phyloP scores from a whole-genome alignment of 129 eudicot species.

The Flaveria bidentis region DNA sequence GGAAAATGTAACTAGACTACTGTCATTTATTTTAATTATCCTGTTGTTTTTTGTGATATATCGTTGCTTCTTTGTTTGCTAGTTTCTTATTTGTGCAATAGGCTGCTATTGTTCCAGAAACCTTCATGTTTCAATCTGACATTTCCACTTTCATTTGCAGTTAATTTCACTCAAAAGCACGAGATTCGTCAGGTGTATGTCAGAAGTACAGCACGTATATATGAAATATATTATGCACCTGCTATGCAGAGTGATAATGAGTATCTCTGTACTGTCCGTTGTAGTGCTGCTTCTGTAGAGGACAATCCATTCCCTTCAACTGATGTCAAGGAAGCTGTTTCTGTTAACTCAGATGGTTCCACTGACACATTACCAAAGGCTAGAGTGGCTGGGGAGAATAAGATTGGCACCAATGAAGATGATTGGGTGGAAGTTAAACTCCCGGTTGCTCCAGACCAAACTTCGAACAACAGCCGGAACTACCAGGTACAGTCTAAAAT shows the following conservation, averaged over 20 bases:
- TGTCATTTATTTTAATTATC: neutral
- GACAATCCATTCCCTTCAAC: slow-evolving; percentile 40
- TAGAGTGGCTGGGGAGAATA: slow-evolving; percentile 36
- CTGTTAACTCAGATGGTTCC: slow-evolving; percentile 21
- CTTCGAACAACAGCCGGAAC: slow-evolving; percentile 16
- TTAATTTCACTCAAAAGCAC: slow-evolving; percentile 57
- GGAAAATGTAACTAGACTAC: slow-evolving; percentile 8
- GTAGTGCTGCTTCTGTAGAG: slow-evolving; percentile 60
- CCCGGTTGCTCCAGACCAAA: slow-evolving; percentile 37
- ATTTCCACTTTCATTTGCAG: slow-evolving; percentile 44
- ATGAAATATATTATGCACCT: slow-evolving; percentile 70
- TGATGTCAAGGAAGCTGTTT: slow-evolving; percentile 37
- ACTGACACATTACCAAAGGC: slow-evolving; percentile 29
- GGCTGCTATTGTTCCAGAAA: neutral
- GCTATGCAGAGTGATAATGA: slow-evolving; percentile 52
- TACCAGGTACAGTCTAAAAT: slow-evolving; percentile 44
- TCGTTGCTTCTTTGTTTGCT: neutral
- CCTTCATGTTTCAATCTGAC: slow-evolving; percentile 8
- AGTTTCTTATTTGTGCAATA: neutral
- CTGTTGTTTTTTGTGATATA: neutral
- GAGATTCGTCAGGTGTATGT: slow-evolving; percentile 81
- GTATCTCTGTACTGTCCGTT: slow-evolving; percentile 89
- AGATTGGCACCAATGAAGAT: slow-evolving; percentile 53
- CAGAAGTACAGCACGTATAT: slow-evolving; percentile 79
- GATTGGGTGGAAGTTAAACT: slow-evolving; percentile 88